phyloP scores from a whole-genome alignment of 1,284 basidiomycete species.

The Hymenochaete sp. region DNA sequence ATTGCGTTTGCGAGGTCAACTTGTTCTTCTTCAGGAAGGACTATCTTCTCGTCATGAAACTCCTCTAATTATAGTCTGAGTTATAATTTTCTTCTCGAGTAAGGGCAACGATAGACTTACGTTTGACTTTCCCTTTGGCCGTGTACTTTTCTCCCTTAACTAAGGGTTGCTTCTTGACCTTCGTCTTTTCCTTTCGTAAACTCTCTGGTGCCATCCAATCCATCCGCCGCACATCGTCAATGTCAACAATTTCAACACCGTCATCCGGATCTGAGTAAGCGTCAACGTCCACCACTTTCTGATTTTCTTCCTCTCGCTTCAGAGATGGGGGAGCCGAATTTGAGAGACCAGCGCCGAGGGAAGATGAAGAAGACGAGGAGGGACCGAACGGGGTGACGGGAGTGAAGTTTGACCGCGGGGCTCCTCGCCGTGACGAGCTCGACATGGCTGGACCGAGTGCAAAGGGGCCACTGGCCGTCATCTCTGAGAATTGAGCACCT shows the following conservation, averaged over 20 bases:
- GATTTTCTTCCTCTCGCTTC: constrained; percentile 30
- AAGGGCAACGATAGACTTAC: constrained; percentile 22
- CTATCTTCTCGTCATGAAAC: constrained; percentile 8
- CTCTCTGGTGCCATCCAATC: constrained; percentile 87
- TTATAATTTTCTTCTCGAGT: not conserved
- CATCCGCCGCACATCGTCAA: constrained; percentile 72
- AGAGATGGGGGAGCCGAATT: constrained; percentile 35
- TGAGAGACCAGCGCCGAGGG: constrained; percentile 42
- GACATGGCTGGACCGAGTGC: constrained; percentile 71
- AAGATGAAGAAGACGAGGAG: constrained; percentile 26
- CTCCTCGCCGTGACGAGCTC: constrained; percentile 43
- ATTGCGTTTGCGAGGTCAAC: constrained; percentile 65
- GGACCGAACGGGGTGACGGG: constrained; percentile 32
- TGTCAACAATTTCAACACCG: constrained; percentile 81
- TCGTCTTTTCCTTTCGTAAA: constrained; percentile 49
- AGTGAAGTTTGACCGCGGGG: constrained; percentile 47
- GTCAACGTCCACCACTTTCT: constrained; percentile 40
- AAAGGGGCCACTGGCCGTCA: constrained; percentile 80
- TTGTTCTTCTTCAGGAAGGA: constrained; percentile 27
- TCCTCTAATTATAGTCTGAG: too few species aligned
- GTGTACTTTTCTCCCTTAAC: constrained; percentile 24
- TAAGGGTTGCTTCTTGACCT: constrained; percentile 32
- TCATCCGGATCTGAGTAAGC: constrained; percentile 85
- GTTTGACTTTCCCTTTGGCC: constrained; percentile 37
- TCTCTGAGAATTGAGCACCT: constrained; percentile 44